These are phyloP conservation scores for Candida namnaoensis DNA, from an alignment of 805 yeast species.

Conservation along the genomic window DNA sequence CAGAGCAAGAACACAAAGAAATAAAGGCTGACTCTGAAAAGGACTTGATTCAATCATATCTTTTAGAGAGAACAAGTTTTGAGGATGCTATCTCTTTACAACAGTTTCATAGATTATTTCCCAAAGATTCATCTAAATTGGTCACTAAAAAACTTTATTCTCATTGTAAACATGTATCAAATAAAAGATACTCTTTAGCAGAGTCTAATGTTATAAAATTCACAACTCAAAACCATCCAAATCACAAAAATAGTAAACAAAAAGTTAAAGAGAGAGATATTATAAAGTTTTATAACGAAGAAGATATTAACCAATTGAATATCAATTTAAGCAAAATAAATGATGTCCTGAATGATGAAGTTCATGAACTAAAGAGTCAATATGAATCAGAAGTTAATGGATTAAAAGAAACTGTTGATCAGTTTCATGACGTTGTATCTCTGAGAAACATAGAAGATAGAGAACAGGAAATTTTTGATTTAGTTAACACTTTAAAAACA, in stretches of 20 bases:
- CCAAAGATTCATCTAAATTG: slow-evolving; percentile 5
- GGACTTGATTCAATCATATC: slow-evolving; percentile 8
- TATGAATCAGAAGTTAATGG: slow-evolving; percentile 9
- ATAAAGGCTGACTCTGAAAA: slow-evolving; percentile 1
- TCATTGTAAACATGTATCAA: slow-evolving; percentile 1
- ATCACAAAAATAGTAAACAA: slow-evolving; percentile 1
- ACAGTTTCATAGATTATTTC: slow-evolving; percentile 1
- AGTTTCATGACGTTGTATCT: slow-evolving; percentile 17
- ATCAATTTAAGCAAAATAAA: slow-evolving; percentile 18
- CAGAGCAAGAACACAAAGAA: too few species aligned
- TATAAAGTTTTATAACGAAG: background rate
- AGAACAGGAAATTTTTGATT: slow-evolving; percentile 7
- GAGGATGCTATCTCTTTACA: slow-evolving; percentile 1
- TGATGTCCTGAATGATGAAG: slow-evolving; percentile 18
- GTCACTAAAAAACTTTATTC: slow-evolving; percentile 3
- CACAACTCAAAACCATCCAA: too few species aligned
- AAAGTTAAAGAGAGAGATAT: background rate
- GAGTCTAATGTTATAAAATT: background rate
- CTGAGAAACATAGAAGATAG: slow-evolving; percentile 1
- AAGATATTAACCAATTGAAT: slow-evolving; percentile 4
- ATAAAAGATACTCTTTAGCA: background rate
- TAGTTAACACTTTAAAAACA: slow-evolving; percentile 10
- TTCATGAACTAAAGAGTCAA: slow-evolving; percentile 10
- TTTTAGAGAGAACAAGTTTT: slow-evolving; percentile 9
- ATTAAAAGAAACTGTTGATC: slow-evolving; percentile 19